Conservation (phyloP, 2,329 filamentous ascomycete species). For the Diaporthe ampelina region DNA sequence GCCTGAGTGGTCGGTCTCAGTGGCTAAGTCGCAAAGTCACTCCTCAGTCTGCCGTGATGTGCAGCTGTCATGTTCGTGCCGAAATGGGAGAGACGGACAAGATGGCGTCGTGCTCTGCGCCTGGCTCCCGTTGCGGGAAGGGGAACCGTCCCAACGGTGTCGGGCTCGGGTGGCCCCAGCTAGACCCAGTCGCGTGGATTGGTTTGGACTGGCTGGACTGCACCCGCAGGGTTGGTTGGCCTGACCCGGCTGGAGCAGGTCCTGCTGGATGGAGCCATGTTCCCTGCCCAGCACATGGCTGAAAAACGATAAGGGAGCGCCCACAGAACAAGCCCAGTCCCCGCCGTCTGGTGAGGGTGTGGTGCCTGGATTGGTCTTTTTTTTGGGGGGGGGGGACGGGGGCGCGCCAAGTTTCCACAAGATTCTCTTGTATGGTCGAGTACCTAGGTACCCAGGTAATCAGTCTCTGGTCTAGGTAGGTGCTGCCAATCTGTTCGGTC, state of each 20-base stretch:
- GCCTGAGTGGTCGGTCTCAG: slow-evolving; percentile 9
- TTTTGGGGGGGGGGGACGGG: no score
- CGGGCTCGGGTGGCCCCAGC: slow-evolving; percentile 19
- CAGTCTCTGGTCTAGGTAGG: background rate
- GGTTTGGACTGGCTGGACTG: background rate
- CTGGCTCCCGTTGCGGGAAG: slow-evolving; percentile 26
- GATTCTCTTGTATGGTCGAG: slow-evolving; percentile 2
- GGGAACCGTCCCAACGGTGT: slow-evolving; percentile 28
- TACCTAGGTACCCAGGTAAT: no score
- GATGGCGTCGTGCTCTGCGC: slow-evolving; percentile 14
- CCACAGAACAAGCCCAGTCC: background rate
- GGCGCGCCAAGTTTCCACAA: background rate
- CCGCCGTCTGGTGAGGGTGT: background rate
- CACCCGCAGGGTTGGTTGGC: background rate
- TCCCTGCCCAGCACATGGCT: slow-evolving; percentile 36
- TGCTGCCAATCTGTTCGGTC: slow-evolving; percentile 21
- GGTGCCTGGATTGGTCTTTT: background rate
- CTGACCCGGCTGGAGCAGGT: slow-evolving; percentile 23
- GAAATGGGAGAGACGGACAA: background rate
- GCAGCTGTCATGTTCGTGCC: slow-evolving; percentile 28
- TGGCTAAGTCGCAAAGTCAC: slow-evolving; percentile 7
- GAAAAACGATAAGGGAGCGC: slow-evolving; percentile 16
- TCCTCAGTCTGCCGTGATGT: slow-evolving; percentile 24
- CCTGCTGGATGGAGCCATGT: slow-evolving; percentile 21
- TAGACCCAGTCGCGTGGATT: background rate